These are phyloP conservation scores for Cyclotella sp. DNA, from an alignment of 108 stramenopile species.

Conservation along the genomic window DNA sequence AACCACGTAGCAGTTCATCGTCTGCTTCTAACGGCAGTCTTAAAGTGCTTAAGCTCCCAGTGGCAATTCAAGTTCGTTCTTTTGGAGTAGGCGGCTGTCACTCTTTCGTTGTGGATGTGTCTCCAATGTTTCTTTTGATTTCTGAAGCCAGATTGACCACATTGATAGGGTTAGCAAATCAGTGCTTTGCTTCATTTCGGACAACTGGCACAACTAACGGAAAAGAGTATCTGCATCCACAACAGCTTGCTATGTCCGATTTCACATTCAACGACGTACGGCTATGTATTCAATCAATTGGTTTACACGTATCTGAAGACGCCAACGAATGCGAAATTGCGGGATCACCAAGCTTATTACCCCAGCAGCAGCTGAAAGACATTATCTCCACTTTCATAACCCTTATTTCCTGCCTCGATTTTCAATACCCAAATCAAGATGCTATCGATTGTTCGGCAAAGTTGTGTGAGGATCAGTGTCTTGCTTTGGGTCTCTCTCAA, in stretches of 20 bases:
- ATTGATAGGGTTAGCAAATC: background rate
- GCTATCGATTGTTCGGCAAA: slow-evolving; percentile 63
- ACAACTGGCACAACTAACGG: background rate
- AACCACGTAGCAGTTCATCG: no score
- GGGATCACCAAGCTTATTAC: background rate
- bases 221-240: slow-evolving; percentile 14
- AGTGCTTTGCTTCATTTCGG: slow-evolving; percentile 3
- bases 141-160: slow-evolving; percentile 35
- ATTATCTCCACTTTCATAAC: slow-evolving; percentile 57
- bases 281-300: slow-evolving; percentile 31
- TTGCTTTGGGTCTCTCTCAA: slow-evolving; percentile 57
- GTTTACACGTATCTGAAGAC: slow-evolving; percentile 15
- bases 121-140: slow-evolving; percentile 26
- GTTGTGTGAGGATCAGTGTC: slow-evolving; percentile 62
- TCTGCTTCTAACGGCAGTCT: background rate
- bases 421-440: slow-evolving; percentile 62
- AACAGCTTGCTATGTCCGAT: slow-evolving; percentile 19
- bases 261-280: slow-evolving; percentile 11
- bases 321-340: background rate
- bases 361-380: slow-evolving; percentile 47
- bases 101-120: background rate
- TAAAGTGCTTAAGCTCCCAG: background rate
- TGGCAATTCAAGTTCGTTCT: background rate
- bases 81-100: background rate
- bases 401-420: slow-evolving; percentile 67